Conservation (phyloP, 176 grass and related monocot genomes). For the Luzula sylvatica region DNA sequence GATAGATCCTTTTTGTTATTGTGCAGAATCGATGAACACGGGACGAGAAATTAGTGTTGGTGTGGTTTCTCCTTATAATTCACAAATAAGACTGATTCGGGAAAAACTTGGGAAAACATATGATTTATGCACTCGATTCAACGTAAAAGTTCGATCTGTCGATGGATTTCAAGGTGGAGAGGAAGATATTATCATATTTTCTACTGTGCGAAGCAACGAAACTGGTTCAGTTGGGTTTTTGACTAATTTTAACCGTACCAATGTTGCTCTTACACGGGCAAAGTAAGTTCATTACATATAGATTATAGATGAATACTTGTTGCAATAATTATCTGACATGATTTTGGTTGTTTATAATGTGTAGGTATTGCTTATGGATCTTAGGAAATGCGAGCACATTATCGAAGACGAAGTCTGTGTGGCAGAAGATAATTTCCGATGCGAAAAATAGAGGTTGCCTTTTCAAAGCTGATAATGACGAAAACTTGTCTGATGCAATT, state of each 20-base stretch:
- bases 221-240: conserved; percentile 10
- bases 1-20: background rate
- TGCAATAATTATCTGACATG: too few relatives aligned
- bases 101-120: conserved; percentile 31
- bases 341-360: background rate
- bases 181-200: conserved; percentile 52
- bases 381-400: conserved; percentile 10
- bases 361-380: conserved; percentile 17
- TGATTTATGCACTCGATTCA: conserved; percentile 10
- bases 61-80: conserved; percentile 40
- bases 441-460: conserved; percentile 11
- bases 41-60: conserved; percentile 38
- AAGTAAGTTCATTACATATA: conserved; percentile 16
- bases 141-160: conserved; percentile 34
- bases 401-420: conserved; percentile 12
- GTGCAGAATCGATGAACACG: conserved; percentile 21
- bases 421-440: conserved; percentile 11
- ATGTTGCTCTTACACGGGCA: conserved; percentile 13
- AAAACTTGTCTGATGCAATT: conserved; percentile 3
- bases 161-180: conserved; percentile 60
- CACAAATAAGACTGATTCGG: conserved; percentile 33
- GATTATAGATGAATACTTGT: too few relatives aligned
- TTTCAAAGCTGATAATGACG: conserved; percentile 15
- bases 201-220: conserved; percentile 26
- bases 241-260: conserved; percentile 11